Conservation (phyloP, 352 stramenopile genomes). For the Globisporangium acanthophoron region DNA sequence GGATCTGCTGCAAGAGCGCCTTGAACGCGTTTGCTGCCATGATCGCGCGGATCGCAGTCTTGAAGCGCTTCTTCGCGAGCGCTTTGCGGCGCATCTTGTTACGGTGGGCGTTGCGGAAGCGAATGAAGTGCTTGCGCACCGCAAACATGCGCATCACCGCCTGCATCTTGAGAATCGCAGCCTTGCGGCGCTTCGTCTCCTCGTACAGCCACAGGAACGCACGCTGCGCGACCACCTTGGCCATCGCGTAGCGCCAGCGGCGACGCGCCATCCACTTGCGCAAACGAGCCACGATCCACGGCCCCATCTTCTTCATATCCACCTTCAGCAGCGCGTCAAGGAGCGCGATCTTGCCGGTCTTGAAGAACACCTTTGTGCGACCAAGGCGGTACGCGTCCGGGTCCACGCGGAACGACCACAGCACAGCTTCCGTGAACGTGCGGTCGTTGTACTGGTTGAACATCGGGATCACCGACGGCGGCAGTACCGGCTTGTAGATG, state of each 20-base stretch:
- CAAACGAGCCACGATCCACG: slow-evolving; percentile 78
- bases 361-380: slow-evolving; percentile 90
- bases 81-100: slow-evolving; percentile 59
- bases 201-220: slow-evolving; percentile 80
- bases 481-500: slow-evolving; percentile 81
- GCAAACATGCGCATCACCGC: slow-evolving; percentile 83
- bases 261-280: slow-evolving; percentile 82
- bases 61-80: slow-evolving; percentile 65
- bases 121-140: slow-evolving; percentile 80
- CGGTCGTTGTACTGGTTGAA: slow-evolving; percentile 80
- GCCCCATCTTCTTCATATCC: slow-evolving; percentile 88
- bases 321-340: slow-evolving; percentile 85
- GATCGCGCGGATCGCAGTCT: slow-evolving; percentile 56
- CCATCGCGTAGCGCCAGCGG: slow-evolving; percentile 78
- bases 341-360: slow-evolving; percentile 87
- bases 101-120: slow-evolving; percentile 57
- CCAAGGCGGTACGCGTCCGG: slow-evolving; percentile 83
- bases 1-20: slow-evolving; percentile 43
- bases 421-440: slow-evolving; percentile 83
- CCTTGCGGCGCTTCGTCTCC: slow-evolving; percentile 66
- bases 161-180: slow-evolving; percentile 78
- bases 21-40: slow-evolving; percentile 69
- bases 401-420: slow-evolving; percentile 89
- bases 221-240: slow-evolving; percentile 80
- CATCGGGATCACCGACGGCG: slow-evolving; percentile 68